These are phyloP conservation scores for Skeletonema menzelii DNA, from an alignment of 108 stramenopile species.

Conservation along the genomic window DNA sequence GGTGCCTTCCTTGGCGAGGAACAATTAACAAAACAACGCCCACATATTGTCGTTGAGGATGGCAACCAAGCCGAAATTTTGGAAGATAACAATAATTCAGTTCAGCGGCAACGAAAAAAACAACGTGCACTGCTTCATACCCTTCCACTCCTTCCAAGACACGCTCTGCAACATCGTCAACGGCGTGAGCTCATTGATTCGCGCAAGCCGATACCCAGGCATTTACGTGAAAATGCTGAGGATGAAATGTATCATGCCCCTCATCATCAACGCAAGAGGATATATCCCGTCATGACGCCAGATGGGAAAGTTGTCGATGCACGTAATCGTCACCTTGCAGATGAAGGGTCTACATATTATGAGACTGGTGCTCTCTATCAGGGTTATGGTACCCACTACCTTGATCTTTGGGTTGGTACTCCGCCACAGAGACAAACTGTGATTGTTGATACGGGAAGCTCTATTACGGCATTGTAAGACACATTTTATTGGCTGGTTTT, in stretches of 20 bases:
- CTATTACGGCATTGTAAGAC: conserved; percentile 83
- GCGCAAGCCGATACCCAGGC: conserved; percentile 22
- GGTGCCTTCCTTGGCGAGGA: background rate
- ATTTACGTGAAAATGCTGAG: conserved; percentile 11
- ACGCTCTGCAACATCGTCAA: conserved; percentile 33
- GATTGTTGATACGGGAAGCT: conserved; percentile 94
- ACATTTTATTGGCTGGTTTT: too few relatives aligned
- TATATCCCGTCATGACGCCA: conserved; percentile 9
- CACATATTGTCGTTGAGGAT: background rate
- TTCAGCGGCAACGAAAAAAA: background rate
- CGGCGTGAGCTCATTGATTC: conserved; percentile 26
- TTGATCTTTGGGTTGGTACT: conserved; percentile 92
- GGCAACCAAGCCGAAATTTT: background rate
- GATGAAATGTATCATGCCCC: conserved; percentile 27
- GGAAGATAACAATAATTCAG: background rate
- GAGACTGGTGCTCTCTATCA: conserved; percentile 57
- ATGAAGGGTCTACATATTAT: conserved; percentile 6
- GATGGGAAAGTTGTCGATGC: background rate
- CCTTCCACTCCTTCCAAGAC: conserved; percentile 35
- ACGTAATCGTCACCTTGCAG: background rate
- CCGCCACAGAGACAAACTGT: conserved; percentile 96
- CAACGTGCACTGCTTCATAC: conserved; percentile 8
- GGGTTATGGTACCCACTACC: conserved; percentile 94
- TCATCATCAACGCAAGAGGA: conserved; percentile 23
- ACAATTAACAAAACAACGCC: background rate